Evolutionary conservation across 2,329 filamentous ascomycete species (phyloP), one percentile per base, ranked within the genome.

Genomic region (Stromatinia cepivora): DNA sequence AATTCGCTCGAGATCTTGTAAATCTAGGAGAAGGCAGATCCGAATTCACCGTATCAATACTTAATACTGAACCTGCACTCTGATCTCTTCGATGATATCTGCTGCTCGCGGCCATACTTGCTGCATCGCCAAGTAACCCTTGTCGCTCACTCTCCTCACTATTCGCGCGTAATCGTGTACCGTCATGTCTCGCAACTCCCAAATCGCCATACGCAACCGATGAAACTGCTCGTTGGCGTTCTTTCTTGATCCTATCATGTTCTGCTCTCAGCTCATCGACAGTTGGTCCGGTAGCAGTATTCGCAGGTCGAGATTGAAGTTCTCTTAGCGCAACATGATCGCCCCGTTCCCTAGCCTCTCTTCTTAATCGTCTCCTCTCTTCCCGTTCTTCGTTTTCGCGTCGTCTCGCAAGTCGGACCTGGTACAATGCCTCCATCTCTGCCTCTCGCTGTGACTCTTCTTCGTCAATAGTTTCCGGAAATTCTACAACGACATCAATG

Each of bases 401-500:
- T 65, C 94, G 87, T 67, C 95, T 87, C 25, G 92, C 88, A 17
- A 92, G 78, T 17, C 95, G 90, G 70, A 98, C 94, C 79, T 97
- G 93, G 79, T 97, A 98, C 53, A 98, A 81, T 0, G 92, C 88
- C 72, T 95, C 92, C 95, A 98, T 98, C 79, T 97, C 92, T 39
- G 92, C 88, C 72, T 98, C 93, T 17, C 95, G 86, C 66, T 93
- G 82, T 78, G 97, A 93, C 73, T 96, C 88, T 56, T 75, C 76
- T 67, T 93, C 91, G 65, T 97, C 92, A 11, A 84, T 85, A 0
- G 90, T 92, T 77, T 92, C 90, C 0, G 94, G 94, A 73, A 92
- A 88, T 79, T 97, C 94, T 17, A 98, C 81, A 0, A 99, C 93
- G 5, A 92, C 87, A 76, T 99, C 95, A 75, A 99, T 93, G 10